Base-by-base conservation (phyloP, 1,284 basidiomycete genomes). In the Neolentinus lepideus region DNA sequence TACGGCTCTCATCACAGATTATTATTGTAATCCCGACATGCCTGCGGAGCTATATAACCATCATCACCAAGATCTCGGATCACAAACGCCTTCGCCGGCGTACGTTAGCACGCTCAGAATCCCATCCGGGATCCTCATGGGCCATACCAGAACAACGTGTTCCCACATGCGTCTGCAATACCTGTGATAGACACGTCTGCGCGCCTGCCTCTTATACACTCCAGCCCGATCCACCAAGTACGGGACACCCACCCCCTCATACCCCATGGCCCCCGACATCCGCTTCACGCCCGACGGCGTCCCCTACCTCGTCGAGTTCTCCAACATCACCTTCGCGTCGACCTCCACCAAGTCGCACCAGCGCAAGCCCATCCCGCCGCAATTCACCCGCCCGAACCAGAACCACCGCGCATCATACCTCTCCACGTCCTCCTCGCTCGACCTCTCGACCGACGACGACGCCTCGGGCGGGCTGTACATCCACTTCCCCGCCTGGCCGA, bases 261-360 rank as follows among this genome's bases (percentile, higher is more conserved):
- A 46, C 16, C n/a, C 52, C 38, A 69, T 69, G 69, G 56, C 67
- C 36, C 66, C 64, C 22, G 66, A 75, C 56, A 62, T 76, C 67
- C 69, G 66, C 61, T 73, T 75, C 66, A 74, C 68, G 52, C 59
- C 73, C n/a, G 70, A 66, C 58, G 77, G 77, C 46, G 63, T 72
- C 57, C 71, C 71, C 19, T 71, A 70, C 59, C 59, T 71, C 56
- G 67, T 68, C 59, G 78, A 77, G 58, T 79, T 79, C 56, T 69
- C 68, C 57, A 72, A 77, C 60, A 67, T 78, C 29, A 69, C 70
- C 21, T 68, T 78, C 54, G 66, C 63, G 35, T 65, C 68, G 3
- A 64, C 63, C 45, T 54, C 56, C 51, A 57, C 61, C 54, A 26
- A 55, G 21, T 43, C 55, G 16, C 46, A 45, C 48, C 33, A 54